Evolutionary conservation across 2,329 filamentous ascomycete genomes (phyloP).

Genomic region (Penicillium sp.): DNA sequence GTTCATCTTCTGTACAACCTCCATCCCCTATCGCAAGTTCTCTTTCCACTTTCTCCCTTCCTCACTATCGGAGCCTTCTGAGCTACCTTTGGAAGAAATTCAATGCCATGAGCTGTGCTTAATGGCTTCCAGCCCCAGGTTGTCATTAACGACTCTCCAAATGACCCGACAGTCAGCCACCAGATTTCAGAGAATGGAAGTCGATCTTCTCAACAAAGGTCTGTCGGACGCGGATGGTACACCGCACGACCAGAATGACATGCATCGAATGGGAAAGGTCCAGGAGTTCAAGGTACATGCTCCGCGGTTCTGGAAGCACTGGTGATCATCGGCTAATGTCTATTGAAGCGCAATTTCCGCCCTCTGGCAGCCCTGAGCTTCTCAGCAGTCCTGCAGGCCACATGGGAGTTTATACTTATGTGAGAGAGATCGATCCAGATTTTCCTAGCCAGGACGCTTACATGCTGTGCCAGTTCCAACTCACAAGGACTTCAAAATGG

Average conservation of each 20-base stretch:
- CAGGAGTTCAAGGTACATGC: conserved; percentile 6
- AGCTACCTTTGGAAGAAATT: too few species aligned
- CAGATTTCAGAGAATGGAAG: conserved; percentile 8
- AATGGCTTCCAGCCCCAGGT: not conserved
- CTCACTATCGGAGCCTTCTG: too few species aligned
- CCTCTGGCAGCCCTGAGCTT: conserved; percentile 34
- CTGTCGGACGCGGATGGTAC: conserved; percentile 10
- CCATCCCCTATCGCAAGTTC: too few species aligned
- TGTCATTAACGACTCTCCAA: not conserved
- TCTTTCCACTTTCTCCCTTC: too few species aligned
- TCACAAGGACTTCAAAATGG: conserved; percentile 25
- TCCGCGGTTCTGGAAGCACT: conserved; percentile 1
- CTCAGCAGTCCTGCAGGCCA: conserved; percentile 31
- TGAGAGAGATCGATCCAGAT: conserved; percentile 5
- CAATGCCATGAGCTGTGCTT: too few species aligned
- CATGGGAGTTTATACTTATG: conserved; percentile 37
- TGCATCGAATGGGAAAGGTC: conserved; percentile 33
- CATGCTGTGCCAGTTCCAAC: conserved; percentile 14
- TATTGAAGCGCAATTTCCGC: conserved; percentile 29
- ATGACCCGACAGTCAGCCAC: not conserved
- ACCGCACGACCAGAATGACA: conserved; percentile 26
- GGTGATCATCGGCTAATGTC: not conserved
- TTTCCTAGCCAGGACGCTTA: not conserved
- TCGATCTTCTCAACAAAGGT: not conserved
- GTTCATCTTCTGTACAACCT: too few species aligned